A percentile compares a stretch with the other conserved stretches of the same genome.
These are phyloP conservation scores for Ceratocystis huliohia DNA, from an alignment of 2,329 filamentous ascomycete species.

Conservation along the genomic window DNA sequence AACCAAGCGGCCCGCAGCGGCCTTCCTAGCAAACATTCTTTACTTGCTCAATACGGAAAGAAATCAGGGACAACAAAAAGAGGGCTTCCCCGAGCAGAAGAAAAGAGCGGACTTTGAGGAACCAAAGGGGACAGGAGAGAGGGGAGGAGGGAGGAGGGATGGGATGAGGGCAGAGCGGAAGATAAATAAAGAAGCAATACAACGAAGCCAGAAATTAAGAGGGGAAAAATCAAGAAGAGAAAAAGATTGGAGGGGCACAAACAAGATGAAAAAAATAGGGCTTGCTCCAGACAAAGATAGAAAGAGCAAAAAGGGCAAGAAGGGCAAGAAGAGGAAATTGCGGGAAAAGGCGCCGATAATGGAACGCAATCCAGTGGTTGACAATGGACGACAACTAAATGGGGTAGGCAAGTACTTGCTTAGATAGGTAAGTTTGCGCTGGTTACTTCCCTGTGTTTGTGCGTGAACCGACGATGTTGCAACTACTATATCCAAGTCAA, in stretches of 20 bases:
- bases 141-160: background rate
- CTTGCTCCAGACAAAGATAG: background rate
- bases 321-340: constrained; percentile 12
- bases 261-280: background rate
- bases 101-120: background rate
- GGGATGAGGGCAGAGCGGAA: background rate
- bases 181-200: background rate
- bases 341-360: constrained; percentile 10
- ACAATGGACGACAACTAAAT: background rate
- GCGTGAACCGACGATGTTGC: background rate
- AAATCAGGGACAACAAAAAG: background rate
- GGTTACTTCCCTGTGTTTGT: background rate
- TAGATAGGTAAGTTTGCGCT: too few relatives aligned
- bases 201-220: background rate
- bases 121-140: background rate
- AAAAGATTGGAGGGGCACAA: constrained; percentile 8
- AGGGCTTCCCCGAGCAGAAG: background rate
- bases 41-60: background rate
- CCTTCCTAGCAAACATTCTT: constrained; percentile 18
- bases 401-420: background rate
- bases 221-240: constrained; percentile 7
- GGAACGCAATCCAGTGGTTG: constrained; percentile 8
- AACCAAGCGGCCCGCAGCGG: constrained; percentile 17
- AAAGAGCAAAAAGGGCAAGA: constrained; percentile 1
- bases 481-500: background rate